A percentile compares a stretch with the other conserved stretches of the same genome.
Evolutionary conservation across 148 eudicot genomes (phyloP).

Genomic region (Chenopodium formosanum): DNA sequence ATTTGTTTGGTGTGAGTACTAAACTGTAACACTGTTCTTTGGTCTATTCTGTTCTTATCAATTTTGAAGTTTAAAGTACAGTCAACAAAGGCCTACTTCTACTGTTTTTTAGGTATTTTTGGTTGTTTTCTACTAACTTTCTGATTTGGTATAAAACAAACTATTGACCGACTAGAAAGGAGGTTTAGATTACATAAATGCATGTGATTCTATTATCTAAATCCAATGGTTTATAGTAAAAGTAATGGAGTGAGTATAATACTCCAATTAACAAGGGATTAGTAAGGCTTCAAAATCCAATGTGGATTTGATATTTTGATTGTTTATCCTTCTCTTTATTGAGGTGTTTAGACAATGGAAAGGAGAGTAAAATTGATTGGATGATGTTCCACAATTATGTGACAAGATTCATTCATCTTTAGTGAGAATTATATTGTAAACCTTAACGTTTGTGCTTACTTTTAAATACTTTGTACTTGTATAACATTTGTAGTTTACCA

Average conservation of each 20-base stretch:
- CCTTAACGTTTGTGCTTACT: too few relatives aligned
- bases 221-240: not conserved
- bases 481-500: too few relatives aligned
- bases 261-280: too few relatives aligned
- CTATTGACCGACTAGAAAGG: slow-evolving; percentile 24
- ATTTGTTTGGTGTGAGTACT: not conserved
- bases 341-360: not conserved
- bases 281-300: slow-evolving; percentile 33
- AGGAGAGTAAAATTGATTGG: not conserved
- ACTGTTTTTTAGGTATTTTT: not conserved
- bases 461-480: too few relatives aligned
- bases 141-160: not conserved
- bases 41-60: slow-evolving; percentile 32
- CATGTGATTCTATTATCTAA: not conserved
- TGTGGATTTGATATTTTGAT: slow-evolving; percentile 19
- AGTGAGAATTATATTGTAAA: too few relatives aligned
- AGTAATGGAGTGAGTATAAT: not conserved
- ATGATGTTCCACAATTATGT: slow-evolving; percentile 5
- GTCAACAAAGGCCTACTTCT: slow-evolving; percentile 20
- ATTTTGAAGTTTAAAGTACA: not conserved
- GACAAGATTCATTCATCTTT: not conserved
- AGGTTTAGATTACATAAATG: not conserved
- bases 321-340: not conserved
- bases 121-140: not conserved
- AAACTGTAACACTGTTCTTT: slow-evolving; percentile 25